Evolutionary conservation across 306 rosid species (phyloP).

Genomic region (Cicer arietinum): DNA sequence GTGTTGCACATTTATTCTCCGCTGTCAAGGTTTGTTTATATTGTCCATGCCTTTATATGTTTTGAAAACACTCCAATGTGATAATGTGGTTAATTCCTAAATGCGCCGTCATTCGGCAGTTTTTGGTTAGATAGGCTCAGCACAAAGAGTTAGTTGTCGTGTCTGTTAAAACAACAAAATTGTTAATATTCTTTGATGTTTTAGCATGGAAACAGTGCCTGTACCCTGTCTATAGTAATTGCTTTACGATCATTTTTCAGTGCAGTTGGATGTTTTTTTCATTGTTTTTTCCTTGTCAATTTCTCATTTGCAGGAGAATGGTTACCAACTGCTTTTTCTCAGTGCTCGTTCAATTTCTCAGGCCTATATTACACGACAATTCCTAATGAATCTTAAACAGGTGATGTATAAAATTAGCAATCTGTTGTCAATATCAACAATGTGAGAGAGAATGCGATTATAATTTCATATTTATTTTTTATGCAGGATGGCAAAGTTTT

Average conservation of each 20-base stretch:
- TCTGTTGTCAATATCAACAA: conserved; percentile 38
- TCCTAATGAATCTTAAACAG: conserved; percentile 91
- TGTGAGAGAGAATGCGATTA: conserved; percentile 5
- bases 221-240: conserved; percentile 12
- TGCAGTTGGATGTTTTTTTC: not conserved
- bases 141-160: conserved; percentile 32
- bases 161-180: conserved; percentile 39
- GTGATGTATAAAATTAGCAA: conserved; percentile 51
- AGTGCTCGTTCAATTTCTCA: conserved; percentile 99
- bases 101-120: conserved; percentile 15
- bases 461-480: conserved; percentile 37
- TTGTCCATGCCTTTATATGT: conserved; percentile 37
- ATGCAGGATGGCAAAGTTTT: conserved; percentile 86
- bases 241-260: conserved; percentile 12
- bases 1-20: conserved; percentile 93
- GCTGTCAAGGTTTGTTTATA: conserved; percentile 84
- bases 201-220: conserved; percentile 9
- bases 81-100: conserved; percentile 40
- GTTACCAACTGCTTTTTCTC: conserved; percentile 92
- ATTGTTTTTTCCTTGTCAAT: conserved; percentile 26
- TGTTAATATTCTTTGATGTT: conserved; percentile 13
- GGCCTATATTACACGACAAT: conserved; percentile 83
- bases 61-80: conserved; percentile 34
- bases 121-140: conserved; percentile 36
- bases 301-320: conserved; percentile 78